A percentile compares a stretch with the other conserved stretches of the same genome.
These are phyloP conservation scores for Colletotrichum musicola DNA, from an alignment of 2,329 filamentous ascomycete genomes.

Conservation along the genomic window DNA sequence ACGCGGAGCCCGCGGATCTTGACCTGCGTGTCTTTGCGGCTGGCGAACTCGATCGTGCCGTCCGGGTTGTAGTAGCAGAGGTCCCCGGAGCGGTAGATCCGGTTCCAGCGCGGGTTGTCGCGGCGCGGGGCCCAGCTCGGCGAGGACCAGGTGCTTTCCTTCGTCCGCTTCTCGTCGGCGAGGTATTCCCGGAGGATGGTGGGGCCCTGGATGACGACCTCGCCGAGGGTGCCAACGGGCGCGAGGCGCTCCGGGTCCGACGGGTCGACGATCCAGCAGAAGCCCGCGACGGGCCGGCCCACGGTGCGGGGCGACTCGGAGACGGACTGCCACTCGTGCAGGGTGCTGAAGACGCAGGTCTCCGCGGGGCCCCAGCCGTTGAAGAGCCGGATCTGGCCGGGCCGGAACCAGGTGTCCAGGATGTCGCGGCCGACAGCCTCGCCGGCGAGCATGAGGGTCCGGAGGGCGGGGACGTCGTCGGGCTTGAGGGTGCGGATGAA, in stretches of 20 bases:
- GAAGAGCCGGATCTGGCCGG: conserved; percentile 38
- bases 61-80: not conserved
- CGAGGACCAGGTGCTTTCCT: not conserved
- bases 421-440: conserved; percentile 43
- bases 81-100: conserved; percentile 33
- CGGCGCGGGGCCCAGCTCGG: not conserved
- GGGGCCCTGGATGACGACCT: conserved; percentile 24
- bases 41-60: conserved; percentile 13
- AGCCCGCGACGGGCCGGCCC: conserved; percentile 37
- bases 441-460: conserved; percentile 48
- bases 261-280: conserved; percentile 39
- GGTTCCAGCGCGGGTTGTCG: not conserved
- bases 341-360: conserved; percentile 26
- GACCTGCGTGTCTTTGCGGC: conserved; percentile 40
- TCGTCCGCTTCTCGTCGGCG: not conserved
- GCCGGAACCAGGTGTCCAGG: conserved; percentile 39
- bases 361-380: conserved; percentile 46
- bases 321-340: not conserved
- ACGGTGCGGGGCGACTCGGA: not conserved
- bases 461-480: conserved; percentile 50
- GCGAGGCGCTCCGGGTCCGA: conserved; percentile 28
- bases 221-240: conserved; percentile 4
- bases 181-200: conserved; percentile 2
- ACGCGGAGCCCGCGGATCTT: conserved; percentile 32
- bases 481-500: conserved; percentile 53